Conservation (phyloP, 2,329 filamentous ascomycete species). For the Penicillium sclerotiorum region DNA sequence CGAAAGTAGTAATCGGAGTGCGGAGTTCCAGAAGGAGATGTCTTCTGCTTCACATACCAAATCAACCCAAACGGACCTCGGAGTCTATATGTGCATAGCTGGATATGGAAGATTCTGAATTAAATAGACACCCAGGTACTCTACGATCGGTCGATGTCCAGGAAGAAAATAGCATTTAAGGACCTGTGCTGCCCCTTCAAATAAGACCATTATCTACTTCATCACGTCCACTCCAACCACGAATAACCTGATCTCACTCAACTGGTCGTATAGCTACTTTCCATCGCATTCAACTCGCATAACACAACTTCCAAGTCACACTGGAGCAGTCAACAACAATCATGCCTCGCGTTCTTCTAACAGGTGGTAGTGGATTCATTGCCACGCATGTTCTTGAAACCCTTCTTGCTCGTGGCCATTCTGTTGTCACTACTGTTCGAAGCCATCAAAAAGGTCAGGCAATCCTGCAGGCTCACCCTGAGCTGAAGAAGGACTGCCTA, state of each 20-base stretch:
- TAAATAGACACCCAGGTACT: too few species aligned
- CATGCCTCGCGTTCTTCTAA: conserved; percentile 18
- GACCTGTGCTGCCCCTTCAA: neutral
- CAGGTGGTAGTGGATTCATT: conserved; percentile 62
- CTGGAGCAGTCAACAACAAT: neutral
- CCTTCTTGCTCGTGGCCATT: conserved; percentile 56
- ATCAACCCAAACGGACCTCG: neutral
- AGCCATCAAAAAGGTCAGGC: conserved; percentile 60
- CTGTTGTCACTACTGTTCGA: conserved; percentile 62
- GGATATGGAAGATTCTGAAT: neutral
- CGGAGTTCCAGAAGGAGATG: conserved; percentile 11
- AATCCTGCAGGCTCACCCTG: conserved; percentile 38
- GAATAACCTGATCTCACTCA: neutral
- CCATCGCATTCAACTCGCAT: neutral
- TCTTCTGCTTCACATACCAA: neutral
- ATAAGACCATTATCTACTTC: neutral
- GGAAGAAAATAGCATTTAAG: neutral
- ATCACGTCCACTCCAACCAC: neutral
- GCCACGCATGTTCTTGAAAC: conserved; percentile 61
- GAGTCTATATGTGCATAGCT: neutral
- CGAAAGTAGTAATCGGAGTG: conserved; percentile 9
- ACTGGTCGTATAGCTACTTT: neutral
- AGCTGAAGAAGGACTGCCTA: conserved; percentile 53
- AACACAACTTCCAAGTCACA: too few species aligned
- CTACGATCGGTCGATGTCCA: too few species aligned